Conservation (phyloP, 1,284 basidiomycete genomes). For the Cystobasidiaceae sp. region DNA sequence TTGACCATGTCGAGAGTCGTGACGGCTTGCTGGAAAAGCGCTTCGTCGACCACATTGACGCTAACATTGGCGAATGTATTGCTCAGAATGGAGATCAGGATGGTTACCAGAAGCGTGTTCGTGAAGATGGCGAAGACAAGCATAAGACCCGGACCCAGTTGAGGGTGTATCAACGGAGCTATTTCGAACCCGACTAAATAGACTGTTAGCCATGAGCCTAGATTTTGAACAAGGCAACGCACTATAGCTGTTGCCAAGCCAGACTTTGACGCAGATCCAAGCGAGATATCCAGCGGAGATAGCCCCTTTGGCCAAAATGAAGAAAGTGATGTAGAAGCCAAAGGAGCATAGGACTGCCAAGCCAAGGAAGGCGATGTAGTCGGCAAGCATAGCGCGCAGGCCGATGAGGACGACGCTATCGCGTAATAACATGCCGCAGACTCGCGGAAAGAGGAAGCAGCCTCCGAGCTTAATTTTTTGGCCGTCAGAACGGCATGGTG, state of each 20-base stretch:
- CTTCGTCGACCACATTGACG: conserved; percentile 36
- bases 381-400: conserved; percentile 35
- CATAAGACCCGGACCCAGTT: conserved; percentile 36
- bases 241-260: conserved; percentile 25
- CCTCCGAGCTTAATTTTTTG: conserved; percentile 27
- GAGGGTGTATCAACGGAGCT: conserved; percentile 35
- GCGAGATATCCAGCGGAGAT: conserved; percentile 32
- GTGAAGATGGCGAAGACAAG: conserved; percentile 33
- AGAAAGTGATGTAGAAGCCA: conserved; percentile 39
- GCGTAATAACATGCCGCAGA: conserved; percentile 35
- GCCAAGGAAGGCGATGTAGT: conserved; percentile 34
- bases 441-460: conserved; percentile 38
- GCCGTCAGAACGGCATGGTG: no score
- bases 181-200: conserved; percentile 39
- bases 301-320: conserved; percentile 30
- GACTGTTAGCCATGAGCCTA: not conserved
- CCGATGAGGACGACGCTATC: conserved; percentile 36
- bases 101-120: conserved; percentile 37
- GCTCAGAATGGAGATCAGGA: conserved; percentile 40
- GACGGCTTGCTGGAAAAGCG: conserved; percentile 38
- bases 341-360: conserved; percentile 35
- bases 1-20: conserved; percentile 42
- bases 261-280: conserved; percentile 40
- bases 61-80: conserved; percentile 39
- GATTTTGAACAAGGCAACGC: not conserved